Evolutionary conservation across 768 basidiomycete species (phyloP), one percentile per base, ranked within the genome.

Genomic region (Auricularia sp.): DNA sequence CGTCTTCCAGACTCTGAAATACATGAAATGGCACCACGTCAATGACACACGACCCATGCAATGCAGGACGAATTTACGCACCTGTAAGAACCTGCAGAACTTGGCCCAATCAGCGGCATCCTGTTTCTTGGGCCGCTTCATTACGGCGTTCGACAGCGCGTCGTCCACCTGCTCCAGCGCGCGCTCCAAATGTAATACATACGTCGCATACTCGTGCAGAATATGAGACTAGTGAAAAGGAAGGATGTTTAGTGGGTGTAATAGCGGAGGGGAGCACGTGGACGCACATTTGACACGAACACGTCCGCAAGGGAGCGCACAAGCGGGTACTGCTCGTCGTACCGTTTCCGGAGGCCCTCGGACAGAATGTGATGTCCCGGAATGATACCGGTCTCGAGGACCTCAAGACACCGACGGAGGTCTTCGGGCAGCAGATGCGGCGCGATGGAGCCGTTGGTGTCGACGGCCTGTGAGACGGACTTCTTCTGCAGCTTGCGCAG

Each of bases 291-390:
- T 10, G 87, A 84, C 29, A 94, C 90, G 75, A 98, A 98, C n/a
- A 98, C 92, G 70, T 98, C 95, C 63, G 95, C 94, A 44, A 98
- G 81, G 35, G 88, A 90, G 62, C 95, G 82, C 42, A 98, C 95
- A 42, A 98, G 81, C 14, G 95, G 95, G 72, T 90, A 98, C 68
- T 98, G 95, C 69, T 97, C 93, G 64, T 96, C 93, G 67, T 98
- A 98, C 51, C 94, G 82, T 76, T 91, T 94, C 72, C 84, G 84
- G 69, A 99, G 75, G 23, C 90, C 90, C 61, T 90, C 89, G 62
- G 87, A 89, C 39, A 99, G 81, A 68, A 87, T 83, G 69, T 88
- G 81, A 74, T 99, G 97, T 1, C 97, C 96, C 51, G 91, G 87
- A 62, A 97, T 79, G 56, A 98, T 91, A 33, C 91, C 90, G 42